Evolutionary conservation across 2,329 filamentous ascomycete genomes (phyloP).

Genomic region (Hymenoscyphus linearis): DNA sequence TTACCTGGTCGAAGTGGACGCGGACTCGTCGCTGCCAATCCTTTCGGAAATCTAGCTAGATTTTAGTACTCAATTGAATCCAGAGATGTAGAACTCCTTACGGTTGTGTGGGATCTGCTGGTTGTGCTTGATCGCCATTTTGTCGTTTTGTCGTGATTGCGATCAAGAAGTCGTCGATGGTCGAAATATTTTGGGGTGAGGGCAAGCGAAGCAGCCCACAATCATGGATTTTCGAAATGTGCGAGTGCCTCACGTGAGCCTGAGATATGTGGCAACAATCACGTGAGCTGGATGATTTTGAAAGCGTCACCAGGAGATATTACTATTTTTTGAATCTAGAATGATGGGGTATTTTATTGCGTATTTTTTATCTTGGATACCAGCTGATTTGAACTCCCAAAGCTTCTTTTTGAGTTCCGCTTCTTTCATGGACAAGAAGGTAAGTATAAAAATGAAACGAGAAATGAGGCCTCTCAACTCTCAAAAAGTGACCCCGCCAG

Average conservation of each 20-base stretch:
- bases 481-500: too few species aligned
- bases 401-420: too few species aligned
- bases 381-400: too few species aligned
- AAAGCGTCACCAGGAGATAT: background rate
- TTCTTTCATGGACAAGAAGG: too few species aligned
- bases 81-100: slow-evolving; percentile 45
- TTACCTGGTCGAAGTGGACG: slow-evolving; percentile 99
- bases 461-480: too few species aligned
- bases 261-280: background rate
- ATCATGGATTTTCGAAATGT: slow-evolving; percentile 11
- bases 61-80: slow-evolving; percentile 31
- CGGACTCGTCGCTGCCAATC: slow-evolving; percentile 99
- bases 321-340: background rate
- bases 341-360: too few species aligned
- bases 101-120: slow-evolving; percentile 96
- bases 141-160: slow-evolving; percentile 25
- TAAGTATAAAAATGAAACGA: too few species aligned
- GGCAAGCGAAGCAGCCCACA: background rate
- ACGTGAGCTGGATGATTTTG: background rate
- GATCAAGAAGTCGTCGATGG: background rate
- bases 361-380: too few species aligned
- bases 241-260: background rate
- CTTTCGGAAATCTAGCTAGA: slow-evolving; percentile 84
- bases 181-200: slow-evolving; percentile 3
- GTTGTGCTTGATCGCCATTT: slow-evolving; percentile 96